These are phyloP conservation scores for Gracilaria domingensis DNA, from an alignment of 23 red algal genomes.

Conservation along the genomic window DNA sequence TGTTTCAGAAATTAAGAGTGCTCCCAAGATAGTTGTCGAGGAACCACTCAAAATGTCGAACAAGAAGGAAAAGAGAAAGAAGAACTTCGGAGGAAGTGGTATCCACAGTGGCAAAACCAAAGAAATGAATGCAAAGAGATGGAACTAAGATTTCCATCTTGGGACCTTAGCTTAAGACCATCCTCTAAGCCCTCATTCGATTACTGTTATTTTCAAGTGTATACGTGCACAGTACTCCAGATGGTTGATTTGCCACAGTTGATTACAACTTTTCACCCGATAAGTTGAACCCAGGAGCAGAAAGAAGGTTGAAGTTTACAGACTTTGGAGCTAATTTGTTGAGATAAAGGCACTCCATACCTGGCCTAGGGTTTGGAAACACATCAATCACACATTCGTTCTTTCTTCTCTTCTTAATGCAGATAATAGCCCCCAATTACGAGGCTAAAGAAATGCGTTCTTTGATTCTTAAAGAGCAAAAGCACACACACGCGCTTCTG, in stretches of 20 bases:
- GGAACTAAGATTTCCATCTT: constrained; percentile 32
- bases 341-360: no score
- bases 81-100: constrained; percentile 92
- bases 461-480: no score
- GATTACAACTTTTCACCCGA: no score
- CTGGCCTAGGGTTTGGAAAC: no score
- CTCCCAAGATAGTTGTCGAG: constrained; percentile 65
- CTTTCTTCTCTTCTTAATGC: no score
- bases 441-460: no score
- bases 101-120: constrained; percentile 84
- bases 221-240: neutral
- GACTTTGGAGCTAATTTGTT: no score
- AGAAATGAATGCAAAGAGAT: constrained; percentile 92
- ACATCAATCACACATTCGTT: no score
- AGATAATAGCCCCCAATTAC: no score
- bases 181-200: neutral
- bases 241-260: neutral
- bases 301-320: no score
- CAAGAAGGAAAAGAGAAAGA: constrained; percentile 88
- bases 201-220: neutral
- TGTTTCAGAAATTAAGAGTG: constrained; percentile 91
- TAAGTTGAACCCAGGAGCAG: no score
- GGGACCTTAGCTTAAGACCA: neutral
- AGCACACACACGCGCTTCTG: no score
- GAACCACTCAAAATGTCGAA: constrained; percentile 47